These are phyloP conservation scores for Cucurbita argyrosperma DNA, from an alignment of 306 rosid species.

Conservation along the genomic window DNA sequence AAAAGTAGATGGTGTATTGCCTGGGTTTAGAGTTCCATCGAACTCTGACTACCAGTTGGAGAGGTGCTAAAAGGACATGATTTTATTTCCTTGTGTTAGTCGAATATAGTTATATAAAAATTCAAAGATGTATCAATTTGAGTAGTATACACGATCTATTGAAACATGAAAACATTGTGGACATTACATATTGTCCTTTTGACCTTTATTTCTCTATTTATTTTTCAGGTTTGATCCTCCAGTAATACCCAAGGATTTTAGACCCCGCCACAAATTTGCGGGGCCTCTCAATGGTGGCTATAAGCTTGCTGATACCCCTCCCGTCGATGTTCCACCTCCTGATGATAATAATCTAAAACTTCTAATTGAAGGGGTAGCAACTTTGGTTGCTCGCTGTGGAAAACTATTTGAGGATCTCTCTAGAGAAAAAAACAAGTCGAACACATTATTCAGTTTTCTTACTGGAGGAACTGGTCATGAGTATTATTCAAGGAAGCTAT, in stretches of 20 bases:
- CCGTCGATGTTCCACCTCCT: conserved; percentile 60
- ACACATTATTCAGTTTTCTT: conserved; percentile 81
- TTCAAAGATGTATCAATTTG: not conserved
- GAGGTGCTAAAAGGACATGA: conserved; percentile 28
- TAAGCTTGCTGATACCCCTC: conserved; percentile 53
- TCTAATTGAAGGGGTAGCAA: conserved; percentile 85
- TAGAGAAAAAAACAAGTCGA: conserved; percentile 68
- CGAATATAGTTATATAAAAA: not conserved
- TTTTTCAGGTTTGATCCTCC: conserved; percentile 73
- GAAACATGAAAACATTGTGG: not conserved
- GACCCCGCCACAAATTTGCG: conserved; percentile 57
- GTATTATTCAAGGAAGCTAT: conserved; percentile 76
- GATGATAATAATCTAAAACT: conserved; percentile 66
- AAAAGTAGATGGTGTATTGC: conserved; percentile 43
- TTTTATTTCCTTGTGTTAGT: not conserved
- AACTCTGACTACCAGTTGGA: conserved; percentile 64
- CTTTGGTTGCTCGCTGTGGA: conserved; percentile 90
- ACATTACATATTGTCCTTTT: not conserved
- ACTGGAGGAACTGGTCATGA: conserved; percentile 81
- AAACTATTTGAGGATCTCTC: conserved; percentile 89
- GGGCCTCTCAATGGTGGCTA: conserved; percentile 52
- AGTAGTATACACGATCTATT: not conserved
- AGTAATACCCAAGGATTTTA: conserved; percentile 61
- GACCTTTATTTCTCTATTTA: conserved; percentile 13
- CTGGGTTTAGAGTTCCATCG: conserved; percentile 67